Evolutionary conservation across 2,329 filamentous ascomycete genomes (phyloP), one percentile per base, ranked within the genome.

Genomic region (Pestalotiopsis sp.): DNA sequence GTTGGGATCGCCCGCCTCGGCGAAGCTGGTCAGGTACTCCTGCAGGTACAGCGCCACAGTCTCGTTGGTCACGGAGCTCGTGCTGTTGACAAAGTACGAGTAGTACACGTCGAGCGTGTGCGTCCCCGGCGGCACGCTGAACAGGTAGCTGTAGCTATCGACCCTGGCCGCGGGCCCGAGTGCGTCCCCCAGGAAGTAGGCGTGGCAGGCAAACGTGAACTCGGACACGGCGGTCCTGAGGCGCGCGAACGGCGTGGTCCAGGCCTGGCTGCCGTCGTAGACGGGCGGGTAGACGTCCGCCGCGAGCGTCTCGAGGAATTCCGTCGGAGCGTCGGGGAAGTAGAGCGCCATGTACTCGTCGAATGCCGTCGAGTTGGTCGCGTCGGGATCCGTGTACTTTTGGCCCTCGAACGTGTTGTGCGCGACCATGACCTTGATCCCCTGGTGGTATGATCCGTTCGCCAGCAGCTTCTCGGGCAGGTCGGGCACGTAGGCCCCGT

Each of bases 371-470:
- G 65, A 66, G 36, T 66, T 66, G 4, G 52, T 66, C 9, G 65
- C 65, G 23, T 52, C 14, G 3, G 65, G 65, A n/a, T 66, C 65
- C 7, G 65, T 66, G 45, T 60, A 66, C 7, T 20, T 17, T 27
- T 60, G 57, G 52, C 65, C 65, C 40, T 66, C 65, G 40, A 27
- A 60, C 17, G 52, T 60, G 20, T 66, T 59, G 57, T 66, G 65
- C 14, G 65, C 65, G 5, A 66, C 41, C 13, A 66, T 58, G 64
- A 66, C 45, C 49, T 66, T 66, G 64, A 66, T 66, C 5, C 36
- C 49, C n/a, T 20, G 13, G 49, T 66, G 64, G 13, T 66, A 66
- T 9, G 41, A 40, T 3, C 64, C 64, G 6, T 23, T 20, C 1
- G 45, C 31, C n/a, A 66, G 49, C 3, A 66, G 64, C 49, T 58